Conservation (phyloP, 2,329 filamentous ascomycete genomes). For the Aschersonia sp. region DNA sequence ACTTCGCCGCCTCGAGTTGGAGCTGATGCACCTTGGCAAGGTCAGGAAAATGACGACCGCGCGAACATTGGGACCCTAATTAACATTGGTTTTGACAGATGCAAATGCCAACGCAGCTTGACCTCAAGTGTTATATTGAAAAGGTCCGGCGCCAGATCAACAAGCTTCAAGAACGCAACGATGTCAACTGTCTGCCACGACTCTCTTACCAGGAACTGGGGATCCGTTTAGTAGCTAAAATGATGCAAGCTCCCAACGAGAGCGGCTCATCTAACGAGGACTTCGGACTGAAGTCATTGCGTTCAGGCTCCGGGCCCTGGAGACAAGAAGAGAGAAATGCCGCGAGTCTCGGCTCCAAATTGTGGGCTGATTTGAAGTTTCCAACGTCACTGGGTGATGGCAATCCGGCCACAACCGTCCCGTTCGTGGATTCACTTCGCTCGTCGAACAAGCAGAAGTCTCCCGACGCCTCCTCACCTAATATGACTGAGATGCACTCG, state of each 20-base stretch:
- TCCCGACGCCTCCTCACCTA: background rate
- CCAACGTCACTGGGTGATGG: background rate
- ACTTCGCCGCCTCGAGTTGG: conserved; percentile 33
- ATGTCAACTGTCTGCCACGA: conserved; percentile 14
- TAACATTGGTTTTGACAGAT: conserved; percentile 15
- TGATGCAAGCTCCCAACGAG: conserved; percentile 15
- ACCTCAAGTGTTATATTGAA: conserved; percentile 27
- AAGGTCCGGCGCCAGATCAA: conserved; percentile 27
- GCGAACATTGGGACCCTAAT: background rate
- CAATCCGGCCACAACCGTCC: background rate
- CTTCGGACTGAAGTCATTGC: background rate
- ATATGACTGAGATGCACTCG: background rate
- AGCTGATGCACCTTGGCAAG: conserved; percentile 35
- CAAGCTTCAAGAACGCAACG: conserved; percentile 13
- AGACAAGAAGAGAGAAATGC: background rate
- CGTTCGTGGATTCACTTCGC: background rate
- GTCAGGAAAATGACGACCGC: conserved; percentile 15
- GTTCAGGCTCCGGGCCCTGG: too few species aligned
- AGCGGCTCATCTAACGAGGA: background rate
- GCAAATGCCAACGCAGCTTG: conserved; percentile 18
- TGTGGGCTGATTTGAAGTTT: background rate
- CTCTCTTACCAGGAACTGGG: conserved; percentile 25
- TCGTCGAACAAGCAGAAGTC: background rate
- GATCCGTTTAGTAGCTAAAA: conserved; percentile 23
- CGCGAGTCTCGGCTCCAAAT: background rate